Evolutionary conservation across 192 early-diverging fungal genomes (phyloP).

Genomic region (Umbelopsis sp.): DNA sequence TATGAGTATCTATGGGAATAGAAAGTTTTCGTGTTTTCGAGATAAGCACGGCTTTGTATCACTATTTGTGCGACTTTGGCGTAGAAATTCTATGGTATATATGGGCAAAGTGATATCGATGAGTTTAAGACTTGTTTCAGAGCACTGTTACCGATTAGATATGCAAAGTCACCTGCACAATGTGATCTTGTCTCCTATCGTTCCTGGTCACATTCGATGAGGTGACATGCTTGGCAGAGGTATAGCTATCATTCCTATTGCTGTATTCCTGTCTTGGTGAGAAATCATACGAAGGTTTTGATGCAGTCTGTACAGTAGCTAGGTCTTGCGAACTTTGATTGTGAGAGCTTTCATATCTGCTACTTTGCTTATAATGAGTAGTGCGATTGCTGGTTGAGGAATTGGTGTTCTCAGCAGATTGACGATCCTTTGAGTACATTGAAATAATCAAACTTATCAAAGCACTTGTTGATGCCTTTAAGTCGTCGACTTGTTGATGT

Average conservation of each 20-base stretch:
- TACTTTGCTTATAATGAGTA: background rate
- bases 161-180: constrained; percentile 49
- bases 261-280: background rate
- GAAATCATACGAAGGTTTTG: background rate
- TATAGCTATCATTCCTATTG: background rate
- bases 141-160: background rate
- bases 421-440: constrained; percentile 17
- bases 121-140: background rate
- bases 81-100: constrained; percentile 64
- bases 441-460: background rate
- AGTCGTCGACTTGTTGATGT: background rate
- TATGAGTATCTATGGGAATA: constrained; percentile 6
- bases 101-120: background rate
- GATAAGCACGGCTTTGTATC: constrained; percentile 60
- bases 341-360: background rate
- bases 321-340: background rate
- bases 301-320: background rate
- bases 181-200: constrained; percentile 51
- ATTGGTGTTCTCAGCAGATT: background rate
- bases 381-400: background rate
- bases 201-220: background rate
- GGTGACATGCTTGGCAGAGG: background rate
- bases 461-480: background rate
- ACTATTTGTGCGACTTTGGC: constrained; percentile 77
- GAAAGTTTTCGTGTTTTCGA: background rate